Base-by-base conservation (phyloP, 176 grass and related monocot species). In the Cocos nucifera region DNA sequence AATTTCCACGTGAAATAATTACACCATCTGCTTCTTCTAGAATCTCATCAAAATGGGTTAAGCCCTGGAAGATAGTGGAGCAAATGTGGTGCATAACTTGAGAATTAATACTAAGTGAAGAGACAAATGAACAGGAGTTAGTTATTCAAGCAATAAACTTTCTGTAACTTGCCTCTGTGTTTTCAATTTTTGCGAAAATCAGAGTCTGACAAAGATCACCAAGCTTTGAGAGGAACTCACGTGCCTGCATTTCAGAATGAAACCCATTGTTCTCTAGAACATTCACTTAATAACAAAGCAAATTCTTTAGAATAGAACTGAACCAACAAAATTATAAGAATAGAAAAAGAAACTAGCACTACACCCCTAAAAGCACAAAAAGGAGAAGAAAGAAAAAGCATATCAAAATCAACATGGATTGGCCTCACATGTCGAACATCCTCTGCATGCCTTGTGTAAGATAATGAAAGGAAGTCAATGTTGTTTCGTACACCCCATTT, bases 171-270 rank as follows among this genome's bases (percentile, higher is more conserved):
- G 93, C 94, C 88, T 99, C 94, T 51, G 86, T 76, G 61, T 92
- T 99, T 75, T 99, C 94, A 63, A 93, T 93, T 81, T 99, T 99
- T 22, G 94, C 94, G 77, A 99, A 92, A 63, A 99, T 99, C 71
- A 86, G 85, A 61, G 94, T 93, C 63, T 99, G 94, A 20, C 64
- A 61, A 21, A 99, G 85, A 83, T 92, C 88, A 23, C 88, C 94
- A 61, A 92, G 80, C 54, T 74, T 93, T 17, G 88, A 93, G 23
- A 98, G 82, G 56, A 72, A 92, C 35, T 98, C 85, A 3, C 94
- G 72, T 56, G 94, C 88, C 94, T 98, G 78, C 17, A 52, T 22
- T 50, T 50, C 54, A 56, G 4, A n/a, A 15, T 48, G 4, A n/a
- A 15, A 44, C 26, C n/a, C 28, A 68, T 19, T 39, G 23, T 32